Evolutionary conservation across 768 basidiomycete species (phyloP), one percentile per base, ranked within the genome.

Genomic region (Gloeophyllum trabeum): DNA sequence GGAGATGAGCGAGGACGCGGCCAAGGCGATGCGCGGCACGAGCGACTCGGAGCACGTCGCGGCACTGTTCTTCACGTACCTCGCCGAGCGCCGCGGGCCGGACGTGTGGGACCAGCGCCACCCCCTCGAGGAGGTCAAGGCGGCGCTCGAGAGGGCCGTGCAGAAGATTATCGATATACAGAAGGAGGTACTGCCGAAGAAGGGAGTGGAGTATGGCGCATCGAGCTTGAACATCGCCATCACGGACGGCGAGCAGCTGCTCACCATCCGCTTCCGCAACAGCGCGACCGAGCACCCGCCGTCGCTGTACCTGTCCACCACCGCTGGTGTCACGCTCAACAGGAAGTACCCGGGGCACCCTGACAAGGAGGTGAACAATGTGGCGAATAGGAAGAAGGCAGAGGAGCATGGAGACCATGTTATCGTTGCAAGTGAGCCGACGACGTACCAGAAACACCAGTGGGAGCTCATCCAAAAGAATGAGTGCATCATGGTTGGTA

Each of bases 271-370:
- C 14, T 62, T 55, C 48, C 48, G 59, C 24, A 58, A 58, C 48
- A 53, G 54, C 40, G 34, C 42, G 16, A 54, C 48, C 10, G 44
- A 57, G 43, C 60, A 61, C 37, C 58, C 59, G 21, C 61, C 61
- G 16, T 56, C 54, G 23, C 48, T 61, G 43, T 61, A 61, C 48
- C 50, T 51, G 37, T 61, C 61, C 13, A 63, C 57, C 25, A 49
- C 41, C 21, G 59, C 59, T 7, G 61, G 61, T 22, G 45, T 57
- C 16, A 48, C 52, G 30, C 51, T 61, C 22, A 63, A 61, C 45
- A 25, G 59, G 32, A 61, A 62, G 51, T 62, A 50, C 46, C 57
- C 58, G 18, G 60, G 54, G 1, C 59, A 61, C 48, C 60, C 58
- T 16, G 57, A 62, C 35, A 24, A 43, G 18, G 52, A 53, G 18